phyloP scores from a whole-genome alignment of 108 stramenopile species.

The Fistulifera pelliculosa region DNA sequence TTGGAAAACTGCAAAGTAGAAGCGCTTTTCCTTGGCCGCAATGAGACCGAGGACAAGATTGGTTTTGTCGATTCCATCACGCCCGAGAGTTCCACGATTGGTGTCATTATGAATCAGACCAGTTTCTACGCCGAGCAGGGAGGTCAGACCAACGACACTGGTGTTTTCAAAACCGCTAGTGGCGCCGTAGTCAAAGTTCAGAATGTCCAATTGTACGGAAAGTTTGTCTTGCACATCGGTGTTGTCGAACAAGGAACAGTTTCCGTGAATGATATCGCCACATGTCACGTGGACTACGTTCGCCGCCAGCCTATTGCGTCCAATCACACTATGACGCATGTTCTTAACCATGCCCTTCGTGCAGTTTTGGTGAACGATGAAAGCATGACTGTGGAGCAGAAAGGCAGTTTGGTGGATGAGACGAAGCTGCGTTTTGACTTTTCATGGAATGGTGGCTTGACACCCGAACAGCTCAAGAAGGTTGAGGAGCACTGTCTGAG shows the following conservation, averaged over 20 bases:
- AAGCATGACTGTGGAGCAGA: slow-evolving; percentile 78
- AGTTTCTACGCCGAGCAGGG: slow-evolving; percentile 97
- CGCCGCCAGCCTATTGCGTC: slow-evolving; percentile 91
- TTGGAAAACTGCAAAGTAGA: slow-evolving; percentile 66
- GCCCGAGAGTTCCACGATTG: slow-evolving; percentile 67
- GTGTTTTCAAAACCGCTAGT: slow-evolving; percentile 45
- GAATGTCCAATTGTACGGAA: slow-evolving; percentile 86
- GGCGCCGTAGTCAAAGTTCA: slow-evolving; percentile 51
- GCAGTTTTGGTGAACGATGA: slow-evolving; percentile 66
- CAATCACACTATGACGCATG: slow-evolving; percentile 99
- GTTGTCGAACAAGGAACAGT: slow-evolving; percentile 59
- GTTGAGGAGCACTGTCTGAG: slow-evolving; percentile 60
- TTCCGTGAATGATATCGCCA: slow-evolving; percentile 73
- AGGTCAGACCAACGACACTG: slow-evolving; percentile 94
- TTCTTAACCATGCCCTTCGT: slow-evolving; percentile 92
- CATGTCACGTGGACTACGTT: slow-evolving; percentile 89
- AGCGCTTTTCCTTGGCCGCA: slow-evolving; percentile 87
- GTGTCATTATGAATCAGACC: slow-evolving; percentile 86
- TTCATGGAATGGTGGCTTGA: slow-evolving; percentile 79
- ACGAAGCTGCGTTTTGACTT: slow-evolving; percentile 97
- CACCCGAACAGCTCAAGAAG: slow-evolving; percentile 67
- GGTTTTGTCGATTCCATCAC: slow-evolving; percentile 80
- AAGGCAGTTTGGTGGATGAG: slow-evolving; percentile 93
- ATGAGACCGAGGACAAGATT: slow-evolving; percentile 78
- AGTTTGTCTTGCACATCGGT: slow-evolving; percentile 88